Conservation (phyloP, 2,329 filamentous ascomycete species). For the Pseudogymnoascus sp. region DNA sequence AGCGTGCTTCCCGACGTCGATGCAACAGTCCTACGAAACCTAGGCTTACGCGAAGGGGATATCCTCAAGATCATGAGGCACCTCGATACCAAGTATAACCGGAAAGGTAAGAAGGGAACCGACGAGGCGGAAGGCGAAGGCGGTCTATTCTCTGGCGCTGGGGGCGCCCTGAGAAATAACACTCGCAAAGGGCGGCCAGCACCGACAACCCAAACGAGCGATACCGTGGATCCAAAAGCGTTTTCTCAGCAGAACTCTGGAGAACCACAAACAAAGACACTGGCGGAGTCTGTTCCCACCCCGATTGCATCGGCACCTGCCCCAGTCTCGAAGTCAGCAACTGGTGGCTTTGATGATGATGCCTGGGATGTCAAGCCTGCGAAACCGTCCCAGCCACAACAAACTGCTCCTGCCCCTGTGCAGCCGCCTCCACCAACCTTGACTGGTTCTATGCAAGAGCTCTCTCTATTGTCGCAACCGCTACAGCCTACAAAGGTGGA, state of each 20-base stretch:
- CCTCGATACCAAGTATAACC: constrained; percentile 72
- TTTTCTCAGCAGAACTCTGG: constrained; percentile 59
- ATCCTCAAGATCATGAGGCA: constrained; percentile 91
- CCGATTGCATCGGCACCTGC: constrained; percentile 35
- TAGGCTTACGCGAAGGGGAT: constrained; percentile 93
- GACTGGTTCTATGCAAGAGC: constrained; percentile 63
- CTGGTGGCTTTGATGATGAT: constrained; percentile 82
- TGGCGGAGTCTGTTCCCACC: constrained; percentile 39
- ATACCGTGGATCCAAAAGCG: constrained; percentile 79
- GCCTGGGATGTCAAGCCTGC: constrained; percentile 93
- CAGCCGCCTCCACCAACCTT: constrained; percentile 43
- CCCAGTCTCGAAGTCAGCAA: constrained; percentile 40
- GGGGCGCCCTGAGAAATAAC: constrained; percentile 87
- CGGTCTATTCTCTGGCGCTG: constrained; percentile 85
- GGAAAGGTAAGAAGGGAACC: constrained; percentile 51
- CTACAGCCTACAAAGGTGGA: constrained; percentile 45
- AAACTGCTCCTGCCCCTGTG: constrained; percentile 33
- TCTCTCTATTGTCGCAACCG: constrained; percentile 56
- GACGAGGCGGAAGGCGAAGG: constrained; percentile 50
- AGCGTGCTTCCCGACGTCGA: constrained; percentile 87
- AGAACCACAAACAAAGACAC: constrained; percentile 26
- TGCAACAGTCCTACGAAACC: constrained; percentile 69
- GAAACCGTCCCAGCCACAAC: constrained; percentile 41
- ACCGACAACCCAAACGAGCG: constrained; percentile 76
- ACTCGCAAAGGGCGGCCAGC: constrained; percentile 86